These are phyloP conservation scores for Aspergillus sp. DNA, from an alignment of 2,329 filamentous ascomycete genomes.

Conservation along the genomic window DNA sequence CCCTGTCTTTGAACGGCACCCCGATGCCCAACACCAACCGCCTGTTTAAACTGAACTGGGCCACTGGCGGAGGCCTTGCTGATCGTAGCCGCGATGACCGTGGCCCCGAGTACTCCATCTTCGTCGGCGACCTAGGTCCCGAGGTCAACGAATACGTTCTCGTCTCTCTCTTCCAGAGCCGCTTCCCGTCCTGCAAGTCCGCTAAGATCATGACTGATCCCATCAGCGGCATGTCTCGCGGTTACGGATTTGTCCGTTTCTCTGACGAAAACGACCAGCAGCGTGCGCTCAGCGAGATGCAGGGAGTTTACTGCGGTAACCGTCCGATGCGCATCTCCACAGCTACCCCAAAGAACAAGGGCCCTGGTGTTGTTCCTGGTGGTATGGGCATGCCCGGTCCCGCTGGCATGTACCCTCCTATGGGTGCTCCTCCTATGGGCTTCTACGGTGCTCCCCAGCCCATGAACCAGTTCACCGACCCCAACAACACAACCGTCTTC, in stretches of 20 bases:
- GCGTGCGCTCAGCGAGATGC: slow-evolving; percentile 94
- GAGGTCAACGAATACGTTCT: slow-evolving; percentile 99
- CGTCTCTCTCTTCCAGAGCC: slow-evolving; percentile 93
- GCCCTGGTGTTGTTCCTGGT: slow-evolving; percentile 55
- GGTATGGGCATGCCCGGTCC: slow-evolving; percentile 54
- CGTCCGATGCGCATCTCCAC: slow-evolving; percentile 98
- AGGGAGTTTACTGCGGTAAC: slow-evolving; percentile 98
- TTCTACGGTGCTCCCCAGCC: slow-evolving; percentile 67
- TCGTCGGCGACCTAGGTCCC: slow-evolving; percentile 94
- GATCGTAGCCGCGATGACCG: slow-evolving; percentile 90
- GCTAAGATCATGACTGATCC: slow-evolving; percentile 99
- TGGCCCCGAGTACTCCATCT: slow-evolving; percentile 94
- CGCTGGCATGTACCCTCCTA: slow-evolving; percentile 64
- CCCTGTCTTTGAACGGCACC: slow-evolving; percentile 82
- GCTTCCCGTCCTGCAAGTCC: slow-evolving; percentile 96
- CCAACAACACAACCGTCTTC: slow-evolving; percentile 99
- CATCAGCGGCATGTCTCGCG: slow-evolving; percentile 94
- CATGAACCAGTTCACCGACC: slow-evolving; percentile 99
- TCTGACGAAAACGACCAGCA: slow-evolving; percentile 95
- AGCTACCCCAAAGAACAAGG: slow-evolving; percentile 90
- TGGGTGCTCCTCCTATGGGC: slow-evolving; percentile 68
- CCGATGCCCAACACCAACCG: slow-evolving; percentile 91
- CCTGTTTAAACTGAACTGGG: slow-evolving; percentile 99
- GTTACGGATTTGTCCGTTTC: slow-evolving; percentile 97
- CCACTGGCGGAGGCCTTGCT: slow-evolving; percentile 89